Conservation (phyloP, 2,329 filamentous ascomycete genomes). For the Cercospora nicotianae region DNA sequence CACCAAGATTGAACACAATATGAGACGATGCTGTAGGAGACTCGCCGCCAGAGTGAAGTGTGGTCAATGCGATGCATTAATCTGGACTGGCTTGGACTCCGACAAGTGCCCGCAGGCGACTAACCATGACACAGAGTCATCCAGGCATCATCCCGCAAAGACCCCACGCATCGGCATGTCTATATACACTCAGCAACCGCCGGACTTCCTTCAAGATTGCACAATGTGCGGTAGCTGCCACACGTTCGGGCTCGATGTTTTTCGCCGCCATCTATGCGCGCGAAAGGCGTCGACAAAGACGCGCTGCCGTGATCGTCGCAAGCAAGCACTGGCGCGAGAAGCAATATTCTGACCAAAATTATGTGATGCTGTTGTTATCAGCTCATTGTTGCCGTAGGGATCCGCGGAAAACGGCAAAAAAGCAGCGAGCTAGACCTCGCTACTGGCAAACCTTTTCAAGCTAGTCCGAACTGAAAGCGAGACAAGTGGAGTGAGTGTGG, state of each 20-base stretch:
- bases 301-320: background rate
- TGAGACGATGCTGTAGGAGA: background rate
- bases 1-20: constrained; percentile 41
- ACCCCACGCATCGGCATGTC: background rate
- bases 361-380: background rate
- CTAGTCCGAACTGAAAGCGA: constrained; percentile 21
- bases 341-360: background rate
- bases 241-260: no score
- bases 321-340: background rate
- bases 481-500: constrained; percentile 18
- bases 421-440: constrained; percentile 26
- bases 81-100: background rate
- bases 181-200: background rate
- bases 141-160: background rate
- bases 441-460: constrained; percentile 21
- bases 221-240: background rate
- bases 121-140: background rate
- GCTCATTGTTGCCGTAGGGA: background rate
- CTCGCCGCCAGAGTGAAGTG: background rate
- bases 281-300: background rate
- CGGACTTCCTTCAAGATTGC: background rate
- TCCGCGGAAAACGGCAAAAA: constrained; percentile 25
- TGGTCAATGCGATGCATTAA: background rate
- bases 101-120: background rate
- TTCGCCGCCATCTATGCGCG: background rate